Conservation (phyloP, 495 filamentous ascomycete species). For the Aspergillus incahuasiensis region DNA sequence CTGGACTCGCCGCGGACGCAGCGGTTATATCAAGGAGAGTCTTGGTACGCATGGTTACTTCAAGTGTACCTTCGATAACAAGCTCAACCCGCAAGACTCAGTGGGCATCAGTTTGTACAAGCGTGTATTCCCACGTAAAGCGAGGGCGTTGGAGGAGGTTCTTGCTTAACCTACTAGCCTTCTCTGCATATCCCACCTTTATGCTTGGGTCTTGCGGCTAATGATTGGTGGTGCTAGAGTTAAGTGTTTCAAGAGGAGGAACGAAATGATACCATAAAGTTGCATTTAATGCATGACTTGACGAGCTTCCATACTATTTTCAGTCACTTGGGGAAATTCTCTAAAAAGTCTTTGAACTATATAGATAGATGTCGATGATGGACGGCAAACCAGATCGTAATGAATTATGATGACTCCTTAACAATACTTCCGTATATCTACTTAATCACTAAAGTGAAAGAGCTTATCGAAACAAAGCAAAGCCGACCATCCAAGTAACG, state of each 20-base stretch:
- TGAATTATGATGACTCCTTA: constrained; percentile 4
- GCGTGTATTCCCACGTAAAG: constrained; percentile 77
- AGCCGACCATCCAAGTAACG: background rate
- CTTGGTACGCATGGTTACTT: constrained; percentile 98
- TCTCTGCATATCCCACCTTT: background rate
- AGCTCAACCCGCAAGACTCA: constrained; percentile 89
- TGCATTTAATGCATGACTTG: constrained; percentile 27
- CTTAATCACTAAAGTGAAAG: background rate
- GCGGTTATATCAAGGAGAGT: constrained; percentile 86
- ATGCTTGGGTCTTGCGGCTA: constrained; percentile 11
- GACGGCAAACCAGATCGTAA: background rate
- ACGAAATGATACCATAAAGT: constrained; percentile 29
- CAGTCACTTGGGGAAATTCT: background rate
- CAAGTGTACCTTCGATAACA: constrained; percentile 95
- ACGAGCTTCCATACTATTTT: constrained; percentile 19
- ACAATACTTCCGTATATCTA: background rate
- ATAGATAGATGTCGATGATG: constrained; percentile 2
- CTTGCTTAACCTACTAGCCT: constrained; percentile 11
- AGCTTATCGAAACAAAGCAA: background rate
- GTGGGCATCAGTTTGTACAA: constrained; percentile 93
- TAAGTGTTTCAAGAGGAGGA: background rate
- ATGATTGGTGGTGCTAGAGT: constrained; percentile 2
- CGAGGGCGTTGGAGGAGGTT: constrained; percentile 49
- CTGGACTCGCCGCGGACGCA: constrained; percentile 86
- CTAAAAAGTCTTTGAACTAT: constrained; percentile 2